Evolutionary conservation across 108 stramenopile genomes (phyloP), one percentile per base, ranked within the genome.

Genomic region (Schizochytrium sp.): DNA sequence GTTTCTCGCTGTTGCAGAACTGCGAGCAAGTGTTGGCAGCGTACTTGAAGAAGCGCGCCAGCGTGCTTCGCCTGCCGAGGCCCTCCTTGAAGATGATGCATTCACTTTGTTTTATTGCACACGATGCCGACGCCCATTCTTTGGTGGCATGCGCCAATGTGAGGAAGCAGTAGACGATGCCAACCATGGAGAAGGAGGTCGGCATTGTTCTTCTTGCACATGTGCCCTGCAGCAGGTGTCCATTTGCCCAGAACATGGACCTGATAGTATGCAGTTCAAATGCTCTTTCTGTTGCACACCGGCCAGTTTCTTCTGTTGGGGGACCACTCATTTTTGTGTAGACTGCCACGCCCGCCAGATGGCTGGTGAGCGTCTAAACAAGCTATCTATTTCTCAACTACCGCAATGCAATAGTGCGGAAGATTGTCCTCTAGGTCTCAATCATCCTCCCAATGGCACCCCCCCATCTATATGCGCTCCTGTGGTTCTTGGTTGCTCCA

Each of bases 281-380:
- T 87, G 83, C 55, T 47, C 19, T 41, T 87, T 87, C 55, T 87
- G 83, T 56, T 87, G 83, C 55, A 47, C 83, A 1, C 49, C 46
- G 50, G 83, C 83, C 3, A 47, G 44, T 10, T 87, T 53, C 12
- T 87, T 87, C 55, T 87, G 83, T 42, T 87, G 46, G 46, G 83
- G 83, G 4, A 87, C 83, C 12, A 87, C 83, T 10, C 83, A 87
- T 8, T 87, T 87, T 55, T 87, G 83, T 17, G 47, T n/a, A 5
- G 49, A 53, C 83, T 87, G 83, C 83, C 83, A 87, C 83, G 46
- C 44, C 49, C 49, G 50, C 4, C 83, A 45, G 8, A 47, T 45
- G 46, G 83, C n/a, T 4, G 50, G 46, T n/a, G 46, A 53, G 28
- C 5, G 46, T 19, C 50, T 87, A 38, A 55, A 87, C 17, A 61